Percentiles rank a stretch among this genome's conserved stretches.
Evolutionary conservation across 202 grass and related monocot genomes (phyloP).

Genomic region (Zoysia matrella): DNA sequence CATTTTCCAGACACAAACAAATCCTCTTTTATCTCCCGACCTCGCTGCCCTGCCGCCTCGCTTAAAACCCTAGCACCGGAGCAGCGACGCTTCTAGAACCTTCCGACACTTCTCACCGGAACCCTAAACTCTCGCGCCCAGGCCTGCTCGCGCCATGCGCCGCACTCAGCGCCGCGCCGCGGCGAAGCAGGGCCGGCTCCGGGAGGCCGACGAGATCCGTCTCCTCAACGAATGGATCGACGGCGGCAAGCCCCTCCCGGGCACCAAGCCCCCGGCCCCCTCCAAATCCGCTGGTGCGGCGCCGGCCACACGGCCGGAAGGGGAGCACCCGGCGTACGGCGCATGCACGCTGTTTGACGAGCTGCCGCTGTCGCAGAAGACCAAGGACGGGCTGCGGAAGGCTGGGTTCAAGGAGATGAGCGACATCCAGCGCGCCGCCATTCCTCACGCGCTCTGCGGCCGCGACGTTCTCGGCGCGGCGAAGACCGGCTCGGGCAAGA

Average conservation of each 20-base stretch:
- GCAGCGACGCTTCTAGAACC: constrained; percentile 34
- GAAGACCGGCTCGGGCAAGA: constrained; percentile 94
- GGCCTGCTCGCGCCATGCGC: constrained; percentile 38
- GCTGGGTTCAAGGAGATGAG: constrained; percentile 73
- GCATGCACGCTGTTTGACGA: constrained; percentile 73
- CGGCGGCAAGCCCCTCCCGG: constrained; percentile 62
- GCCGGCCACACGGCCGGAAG: neutral
- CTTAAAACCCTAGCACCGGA: constrained; percentile 2
- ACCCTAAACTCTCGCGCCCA: constrained; percentile 52
- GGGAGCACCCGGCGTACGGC: constrained; percentile 58
- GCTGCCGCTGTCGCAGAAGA: constrained; percentile 76
- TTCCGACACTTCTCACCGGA: neutral
- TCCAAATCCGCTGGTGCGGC: constrained; percentile 1
- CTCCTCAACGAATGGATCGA: constrained; percentile 79
- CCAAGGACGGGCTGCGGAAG: constrained; percentile 66
- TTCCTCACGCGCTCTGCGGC: constrained; percentile 86
- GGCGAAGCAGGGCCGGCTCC: constrained; percentile 53
- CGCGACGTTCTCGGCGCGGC: constrained; percentile 86
- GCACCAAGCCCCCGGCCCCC: constrained; percentile 72
- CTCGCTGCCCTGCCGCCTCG: neutral
- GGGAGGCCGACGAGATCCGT: constrained; percentile 65
- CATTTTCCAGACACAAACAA: neutral
- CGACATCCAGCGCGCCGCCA: constrained; percentile 85
- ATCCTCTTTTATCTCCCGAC: neutral
- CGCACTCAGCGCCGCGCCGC: constrained; percentile 40